Evolutionary conservation across 306 rosid species (phyloP).

Genomic region (Acacia confusa): DNA sequence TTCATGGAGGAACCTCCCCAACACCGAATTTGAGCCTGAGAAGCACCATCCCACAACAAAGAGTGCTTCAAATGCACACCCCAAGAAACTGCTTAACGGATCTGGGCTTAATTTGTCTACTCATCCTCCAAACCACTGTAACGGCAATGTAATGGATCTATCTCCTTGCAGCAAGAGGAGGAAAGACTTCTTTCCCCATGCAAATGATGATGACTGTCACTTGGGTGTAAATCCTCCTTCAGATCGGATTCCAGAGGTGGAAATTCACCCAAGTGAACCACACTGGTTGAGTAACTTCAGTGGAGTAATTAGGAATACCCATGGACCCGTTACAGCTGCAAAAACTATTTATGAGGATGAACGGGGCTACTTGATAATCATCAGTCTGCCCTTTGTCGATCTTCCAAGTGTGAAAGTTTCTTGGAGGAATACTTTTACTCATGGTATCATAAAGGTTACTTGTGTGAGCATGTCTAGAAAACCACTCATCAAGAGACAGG

Average conservation of each 20-base stretch:
- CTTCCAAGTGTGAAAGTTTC: slow-evolving; percentile 61
- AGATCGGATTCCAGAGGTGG: slow-evolving; percentile 40
- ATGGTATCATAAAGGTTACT: slow-evolving; percentile 59
- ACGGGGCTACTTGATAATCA: slow-evolving; percentile 54
- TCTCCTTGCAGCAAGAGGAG: slow-evolving; percentile 48
- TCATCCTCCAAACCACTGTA: slow-evolving; percentile 43
- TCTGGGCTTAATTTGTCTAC: slow-evolving; percentile 60
- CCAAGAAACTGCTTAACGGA: slow-evolving; percentile 58
- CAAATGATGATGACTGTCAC: slow-evolving; percentile 47
- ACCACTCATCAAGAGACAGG: slow-evolving; percentile 55
- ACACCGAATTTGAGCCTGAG: slow-evolving; percentile 54
- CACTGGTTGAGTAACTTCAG: slow-evolving; percentile 54
- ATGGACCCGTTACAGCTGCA: slow-evolving; percentile 63
- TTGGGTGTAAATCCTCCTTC: slow-evolving; percentile 41
- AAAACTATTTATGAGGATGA: slow-evolving; percentile 65
- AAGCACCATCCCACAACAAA: slow-evolving; percentile 46
- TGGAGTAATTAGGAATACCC: slow-evolving; percentile 54
- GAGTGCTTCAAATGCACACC: slow-evolving; percentile 37
- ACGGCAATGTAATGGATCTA: slow-evolving; percentile 43
- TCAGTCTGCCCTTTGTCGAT: slow-evolving; percentile 62
- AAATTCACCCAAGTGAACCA: slow-evolving; percentile 44
- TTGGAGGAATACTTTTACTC: slow-evolving; percentile 60
- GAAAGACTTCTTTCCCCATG: slow-evolving; percentile 53
- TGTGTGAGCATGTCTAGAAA: slow-evolving; percentile 57
- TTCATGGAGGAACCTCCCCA: slow-evolving; percentile 61